These are phyloP conservation scores for Suillus variegatus DNA, from an alignment of 768 basidiomycete species.

Conservation along the genomic window DNA sequence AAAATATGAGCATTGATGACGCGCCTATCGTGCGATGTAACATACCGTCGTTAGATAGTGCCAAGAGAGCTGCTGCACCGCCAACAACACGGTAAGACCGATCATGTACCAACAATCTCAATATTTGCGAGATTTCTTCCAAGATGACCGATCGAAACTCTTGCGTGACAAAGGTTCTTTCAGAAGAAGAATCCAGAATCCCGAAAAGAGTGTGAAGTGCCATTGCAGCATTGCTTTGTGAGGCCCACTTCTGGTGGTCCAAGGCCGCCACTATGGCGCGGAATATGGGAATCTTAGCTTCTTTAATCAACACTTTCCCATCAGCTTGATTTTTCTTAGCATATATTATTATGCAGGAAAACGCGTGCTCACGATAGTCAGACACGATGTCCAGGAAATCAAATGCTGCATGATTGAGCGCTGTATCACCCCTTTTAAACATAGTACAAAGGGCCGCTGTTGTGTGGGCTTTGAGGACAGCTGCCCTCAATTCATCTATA, in stretches of 20 bases:
- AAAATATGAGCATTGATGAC: background rate
- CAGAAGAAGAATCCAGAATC: background rate
- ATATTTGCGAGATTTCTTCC: background rate
- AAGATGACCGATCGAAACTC: background rate
- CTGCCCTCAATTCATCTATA: conserved; percentile 11
- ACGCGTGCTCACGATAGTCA: conserved; percentile 2
- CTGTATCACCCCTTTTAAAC: background rate
- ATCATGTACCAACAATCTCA: conserved; percentile 1
- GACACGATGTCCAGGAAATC: conserved; percentile 9
- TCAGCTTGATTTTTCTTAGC: background rate
- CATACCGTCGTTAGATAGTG: background rate
- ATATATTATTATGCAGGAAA: background rate
- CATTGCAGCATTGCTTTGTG: background rate
- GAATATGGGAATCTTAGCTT: background rate
- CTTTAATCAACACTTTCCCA: background rate
- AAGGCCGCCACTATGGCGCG: background rate
- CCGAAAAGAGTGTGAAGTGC: background rate
- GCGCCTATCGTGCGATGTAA: background rate
- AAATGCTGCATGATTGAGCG: background rate
- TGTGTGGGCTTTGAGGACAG: background rate
- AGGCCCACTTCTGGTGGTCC: background rate
- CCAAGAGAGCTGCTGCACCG: background rate
- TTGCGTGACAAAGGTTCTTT: background rate
- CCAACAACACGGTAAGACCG: conserved; percentile 1
- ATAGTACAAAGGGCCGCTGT: background rate